Conservation (phyloP, 139 green algal genomes). For the Picocystis salinarum region DNA sequence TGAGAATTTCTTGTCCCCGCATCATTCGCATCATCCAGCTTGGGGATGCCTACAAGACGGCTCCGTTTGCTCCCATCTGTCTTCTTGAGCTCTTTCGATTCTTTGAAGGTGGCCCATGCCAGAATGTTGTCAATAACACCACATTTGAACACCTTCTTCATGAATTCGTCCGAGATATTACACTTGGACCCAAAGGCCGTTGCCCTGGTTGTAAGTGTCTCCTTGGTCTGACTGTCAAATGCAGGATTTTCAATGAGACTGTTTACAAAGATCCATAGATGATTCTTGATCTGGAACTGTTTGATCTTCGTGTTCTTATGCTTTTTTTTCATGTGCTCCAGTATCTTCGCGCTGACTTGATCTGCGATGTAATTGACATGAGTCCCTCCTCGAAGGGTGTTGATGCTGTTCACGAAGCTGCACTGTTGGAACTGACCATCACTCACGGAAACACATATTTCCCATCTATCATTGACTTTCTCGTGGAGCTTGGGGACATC, state of each 20-base stretch:
- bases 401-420: conserved; percentile 95
- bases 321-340: conserved; percentile 87
- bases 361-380: conserved; percentile 86
- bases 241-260: conserved; percentile 89
- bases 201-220: conserved; percentile 44
- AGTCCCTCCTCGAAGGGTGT: conserved; percentile 87
- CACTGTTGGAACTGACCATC: conserved; percentile 92
- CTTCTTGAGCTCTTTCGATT: conserved; percentile 88
- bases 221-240: conserved; percentile 85
- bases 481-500: conserved; percentile 55
- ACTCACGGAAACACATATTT: conserved; percentile 65
- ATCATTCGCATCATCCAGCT: conserved; percentile 96
- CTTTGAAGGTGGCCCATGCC: conserved; percentile 75
- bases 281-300: conserved; percentile 90
- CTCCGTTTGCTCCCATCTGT: conserved; percentile 77
- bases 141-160: conserved; percentile 62
- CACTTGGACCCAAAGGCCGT: conserved; percentile 86
- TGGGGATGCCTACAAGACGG: conserved; percentile 64
- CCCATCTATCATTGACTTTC: conserved; percentile 78
- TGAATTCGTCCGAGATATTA: conserved; percentile 52
- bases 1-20: conserved; percentile 62
- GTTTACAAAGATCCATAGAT: conserved; percentile 97
- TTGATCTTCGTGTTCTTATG: conserved; percentile 75
- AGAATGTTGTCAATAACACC: conserved; percentile 76
- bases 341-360: conserved; percentile 57